Evolutionary conservation across 1,284 basidiomycete species (phyloP), one percentile per base, ranked within the genome.

Genomic region (Leccinum ponderosum): DNA sequence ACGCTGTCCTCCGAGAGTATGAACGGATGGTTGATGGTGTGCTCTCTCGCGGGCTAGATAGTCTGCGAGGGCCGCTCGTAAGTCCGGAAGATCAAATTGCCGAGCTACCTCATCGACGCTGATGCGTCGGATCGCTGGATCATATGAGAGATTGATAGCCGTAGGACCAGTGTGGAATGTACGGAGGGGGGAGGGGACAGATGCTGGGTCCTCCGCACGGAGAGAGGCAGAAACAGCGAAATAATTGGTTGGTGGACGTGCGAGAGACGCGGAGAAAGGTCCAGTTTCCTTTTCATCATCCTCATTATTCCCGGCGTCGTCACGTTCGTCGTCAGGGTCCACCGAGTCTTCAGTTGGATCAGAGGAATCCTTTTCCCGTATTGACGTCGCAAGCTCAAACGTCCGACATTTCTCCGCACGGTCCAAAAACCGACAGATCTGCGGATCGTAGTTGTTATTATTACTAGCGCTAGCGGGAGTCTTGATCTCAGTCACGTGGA

Each of bases 71-170:
- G 47, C 11, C 2, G 25, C 25, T 42, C 33, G 4, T 3, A 59
- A 29, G 22, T 59, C 42, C 2, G 39, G 52, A 8, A 58, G 17
- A 3, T n/a, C 9, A 22, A 48, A 58, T 5, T 25, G 6, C 14
- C 54, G 15, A 3, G 52, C 15, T 8, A 27, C 42, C 27, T 29
- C 27, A 29, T 29, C 27, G 27, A 29, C 8, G 27, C 27, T 29
- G 27, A 29, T 29, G 27, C 42, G 11, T 9, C 17, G 2, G 20
- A 33, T 47, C 2, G 17, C 5, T 6, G 42, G 55, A n/a, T 53
- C 44, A 37, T 59, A 59, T 4, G 44, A 3, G 3, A 59, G 57
- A n/a, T 59, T 15, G n/a, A 59, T 42, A 20, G 55, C 55, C 7
- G 17, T 56, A 2, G 27, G 1, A 3, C 42, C 33, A 8, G 37